Evolutionary conservation across 192 early-diverging fungal genomes (phyloP), one percentile per base, ranked within the genome.

Genomic region (Podochytrium sp.): DNA sequence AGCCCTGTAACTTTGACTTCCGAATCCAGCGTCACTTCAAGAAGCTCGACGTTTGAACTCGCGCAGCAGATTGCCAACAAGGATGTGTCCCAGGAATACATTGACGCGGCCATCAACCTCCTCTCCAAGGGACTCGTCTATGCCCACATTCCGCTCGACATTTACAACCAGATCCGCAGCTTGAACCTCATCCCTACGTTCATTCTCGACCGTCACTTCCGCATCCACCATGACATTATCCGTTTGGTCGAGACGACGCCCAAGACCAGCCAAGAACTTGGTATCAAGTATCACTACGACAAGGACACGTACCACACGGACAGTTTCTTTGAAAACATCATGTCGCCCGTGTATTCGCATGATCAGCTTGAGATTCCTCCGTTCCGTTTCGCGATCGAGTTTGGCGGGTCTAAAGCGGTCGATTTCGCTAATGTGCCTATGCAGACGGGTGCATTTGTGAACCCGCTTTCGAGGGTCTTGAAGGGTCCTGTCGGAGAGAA

Each of bases 351-450:
- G 4, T 78, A 64, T 53, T 27, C 70, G 23, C 77, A 81, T 58
- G 67, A 61, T 37, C 51, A 60, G 60, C 39, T 74, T 14, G 65
- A 65, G 41, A 79, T 79, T 63, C 77, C 80, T 23, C 80, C 83
- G 2, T 79, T 80, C 42, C 71, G 83, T 3, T 82, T 82, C 53
- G 49, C 59, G 6, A 76, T 84, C 29, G 80, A 84, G 68, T 82
- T 83, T 76, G 52, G 58, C 12, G 73, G 75, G 42, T 27, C 76
- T 37, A 29, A 35, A 14, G 38, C 69, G 7, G 23, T 35, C 18
- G 35, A 59, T 14, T 4, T 10, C 1, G 23, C 25, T 25, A 41
- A 41, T 3, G 38, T 18, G 38, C 7, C 39, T 40, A 23, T 16
- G 0, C 0, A 6, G 0, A 32, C 27, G 27, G 12, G 12, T 6